These are phyloP conservation scores for Ceratobasidium sp. DNA, from an alignment of 1,284 basidiomycete genomes.

Conservation along the genomic window DNA sequence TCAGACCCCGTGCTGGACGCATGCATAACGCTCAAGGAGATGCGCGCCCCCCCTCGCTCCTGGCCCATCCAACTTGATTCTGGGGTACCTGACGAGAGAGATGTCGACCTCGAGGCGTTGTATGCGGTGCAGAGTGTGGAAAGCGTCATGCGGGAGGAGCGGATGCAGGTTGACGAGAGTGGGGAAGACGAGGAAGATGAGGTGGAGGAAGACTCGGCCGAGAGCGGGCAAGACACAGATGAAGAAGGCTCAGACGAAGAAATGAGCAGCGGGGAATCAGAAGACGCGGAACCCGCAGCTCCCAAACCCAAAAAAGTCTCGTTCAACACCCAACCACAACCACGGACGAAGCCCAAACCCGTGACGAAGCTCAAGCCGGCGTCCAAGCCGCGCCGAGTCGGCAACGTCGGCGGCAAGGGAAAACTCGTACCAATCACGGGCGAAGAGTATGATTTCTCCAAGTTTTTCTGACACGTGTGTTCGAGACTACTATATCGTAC, in stretches of 20 bases:
- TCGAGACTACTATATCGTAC: not conserved
- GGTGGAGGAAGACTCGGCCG: constrained; percentile 52
- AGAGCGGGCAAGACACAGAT: constrained; percentile 46
- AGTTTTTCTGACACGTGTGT: constrained; percentile 5
- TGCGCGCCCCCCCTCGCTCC: constrained; percentile 39
- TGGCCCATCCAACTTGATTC: constrained; percentile 49
- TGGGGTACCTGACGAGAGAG: constrained; percentile 52
- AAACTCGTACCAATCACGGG: not conserved
- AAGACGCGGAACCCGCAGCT: constrained; percentile 48
- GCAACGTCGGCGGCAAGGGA: not conserved
- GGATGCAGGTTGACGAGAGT: constrained; percentile 53
- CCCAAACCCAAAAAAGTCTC: constrained; percentile 62
- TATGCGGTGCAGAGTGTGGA: constrained; percentile 48
- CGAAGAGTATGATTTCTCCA: constrained; percentile 27
- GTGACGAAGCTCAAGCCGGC: constrained; percentile 8
- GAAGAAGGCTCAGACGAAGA: constrained; percentile 46
- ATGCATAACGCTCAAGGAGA: constrained; percentile 41
- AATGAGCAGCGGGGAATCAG: constrained; percentile 41
- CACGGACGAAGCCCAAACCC: not conserved
- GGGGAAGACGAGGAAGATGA: constrained; percentile 58
- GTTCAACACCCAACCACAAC: constrained; percentile 43
- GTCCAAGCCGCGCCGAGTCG: constrained; percentile 17
- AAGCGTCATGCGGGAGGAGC: constrained; percentile 65
- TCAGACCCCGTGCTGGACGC: constrained; percentile 37
- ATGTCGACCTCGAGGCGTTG: constrained; percentile 50